Evolutionary conservation across 2,329 filamentous ascomycete species (phyloP).

Genomic region (Fusarium verrucosum): DNA sequence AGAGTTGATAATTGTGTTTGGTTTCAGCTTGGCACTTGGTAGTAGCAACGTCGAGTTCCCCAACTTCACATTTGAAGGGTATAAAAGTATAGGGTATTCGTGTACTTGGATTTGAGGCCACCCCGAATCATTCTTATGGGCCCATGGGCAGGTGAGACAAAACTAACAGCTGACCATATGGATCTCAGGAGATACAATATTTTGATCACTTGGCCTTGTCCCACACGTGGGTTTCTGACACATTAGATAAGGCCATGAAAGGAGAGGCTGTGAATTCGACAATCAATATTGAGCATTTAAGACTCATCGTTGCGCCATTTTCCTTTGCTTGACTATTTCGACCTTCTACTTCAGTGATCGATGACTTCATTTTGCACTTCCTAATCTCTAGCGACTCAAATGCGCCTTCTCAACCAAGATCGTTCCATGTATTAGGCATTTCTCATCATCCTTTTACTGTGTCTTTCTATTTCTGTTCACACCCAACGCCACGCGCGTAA

Average conservation of each 20-base stretch:
- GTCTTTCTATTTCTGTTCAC: not conserved
- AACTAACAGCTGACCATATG: constrained; percentile 17
- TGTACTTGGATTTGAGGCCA: not conserved
- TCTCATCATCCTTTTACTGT: not conserved
- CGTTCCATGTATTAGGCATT: not conserved
- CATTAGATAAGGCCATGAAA: not conserved
- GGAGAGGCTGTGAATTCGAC: not conserved
- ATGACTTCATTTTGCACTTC: not conserved
- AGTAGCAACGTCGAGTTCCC: not conserved
- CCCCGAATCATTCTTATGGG: not conserved
- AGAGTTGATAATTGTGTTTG: not conserved
- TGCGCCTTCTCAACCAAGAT: constrained; percentile 11
- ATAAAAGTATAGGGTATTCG: not conserved
- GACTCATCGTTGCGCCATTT: constrained; percentile 23
- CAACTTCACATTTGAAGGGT: not conserved
- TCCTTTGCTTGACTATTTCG: not conserved
- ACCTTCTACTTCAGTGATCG: not conserved
- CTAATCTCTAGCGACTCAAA: not conserved
- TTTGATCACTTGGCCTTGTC: constrained; percentile 7
- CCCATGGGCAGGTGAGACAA: not conserved
- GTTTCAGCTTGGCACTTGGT: constrained; percentile 4
- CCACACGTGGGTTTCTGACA: not conserved
- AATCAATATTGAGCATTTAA: not conserved
- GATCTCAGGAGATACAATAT: not conserved
- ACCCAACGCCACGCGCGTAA: not conserved